Percentiles rank a stretch among this genome's conserved stretches.
phyloP scores from a whole-genome alignment of 345 rosid species.

The Arabidopsis arenosa region DNA sequence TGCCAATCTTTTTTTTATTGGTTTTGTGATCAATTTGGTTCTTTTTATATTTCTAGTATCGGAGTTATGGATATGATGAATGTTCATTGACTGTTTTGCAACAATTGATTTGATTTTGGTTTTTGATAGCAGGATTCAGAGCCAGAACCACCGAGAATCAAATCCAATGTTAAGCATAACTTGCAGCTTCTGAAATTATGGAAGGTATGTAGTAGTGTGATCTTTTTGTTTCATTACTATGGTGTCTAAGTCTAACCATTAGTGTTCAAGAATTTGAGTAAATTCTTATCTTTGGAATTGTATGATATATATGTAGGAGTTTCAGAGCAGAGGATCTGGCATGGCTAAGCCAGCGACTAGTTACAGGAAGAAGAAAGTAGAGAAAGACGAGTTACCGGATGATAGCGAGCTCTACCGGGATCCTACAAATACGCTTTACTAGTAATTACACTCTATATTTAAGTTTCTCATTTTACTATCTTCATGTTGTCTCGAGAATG shows the following conservation, averaged over 20 bases:
- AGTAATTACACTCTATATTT: slow-evolving; percentile 56
- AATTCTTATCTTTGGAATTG: neutral
- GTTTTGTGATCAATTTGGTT: slow-evolving; percentile 7
- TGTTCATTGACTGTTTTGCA: slow-evolving; percentile 1
- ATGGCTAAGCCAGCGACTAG: slow-evolving; percentile 83
- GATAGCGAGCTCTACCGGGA: slow-evolving; percentile 71
- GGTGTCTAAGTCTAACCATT: neutral
- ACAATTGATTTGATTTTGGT: slow-evolving; percentile 29
- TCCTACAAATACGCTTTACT: slow-evolving; percentile 75
- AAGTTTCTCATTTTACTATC: slow-evolving; percentile 20
- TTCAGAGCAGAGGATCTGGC: slow-evolving; percentile 61
- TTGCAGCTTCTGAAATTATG: slow-evolving; percentile 75
- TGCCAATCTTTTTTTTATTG: neutral
- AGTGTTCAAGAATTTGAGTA: neutral
- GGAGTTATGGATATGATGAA: neutral
- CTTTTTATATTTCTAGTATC: neutral
- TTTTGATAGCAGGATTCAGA: slow-evolving; percentile 59
- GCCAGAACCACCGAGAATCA: slow-evolving; percentile 76
- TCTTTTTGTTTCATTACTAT: neutral
- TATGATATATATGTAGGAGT: slow-evolving; percentile 54
- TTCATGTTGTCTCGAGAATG: slow-evolving; percentile 3
- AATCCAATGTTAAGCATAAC: slow-evolving; percentile 90
- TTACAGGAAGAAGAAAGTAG: slow-evolving; percentile 79
- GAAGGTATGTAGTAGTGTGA: slow-evolving; percentile 57
- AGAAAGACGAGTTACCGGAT: slow-evolving; percentile 72